Conservation (phyloP, 2,329 filamentous ascomycete genomes). For the Diaporthe vexans region DNA sequence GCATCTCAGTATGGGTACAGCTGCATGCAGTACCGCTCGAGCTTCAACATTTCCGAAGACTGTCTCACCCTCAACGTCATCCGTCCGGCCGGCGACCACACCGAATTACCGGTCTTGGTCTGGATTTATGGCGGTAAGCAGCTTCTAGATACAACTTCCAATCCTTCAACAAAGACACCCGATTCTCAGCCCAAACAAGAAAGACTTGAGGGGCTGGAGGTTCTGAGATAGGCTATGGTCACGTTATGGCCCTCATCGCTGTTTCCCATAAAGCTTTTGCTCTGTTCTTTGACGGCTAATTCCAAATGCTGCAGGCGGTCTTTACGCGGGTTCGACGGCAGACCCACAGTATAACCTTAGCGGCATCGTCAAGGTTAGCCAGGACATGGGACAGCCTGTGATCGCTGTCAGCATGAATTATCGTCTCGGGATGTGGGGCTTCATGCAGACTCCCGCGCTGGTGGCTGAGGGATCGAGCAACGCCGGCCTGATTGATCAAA, state of each 20-base stretch:
- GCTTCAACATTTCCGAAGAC: conserved; percentile 62
- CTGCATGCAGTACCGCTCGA: conserved; percentile 61
- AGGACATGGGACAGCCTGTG: conserved; percentile 65
- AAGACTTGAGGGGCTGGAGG: too few relatives aligned
- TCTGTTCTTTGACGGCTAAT: too few relatives aligned
- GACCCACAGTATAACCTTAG: conserved; percentile 75
- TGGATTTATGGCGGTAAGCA: conserved; percentile 68
- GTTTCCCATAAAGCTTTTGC: too few relatives aligned
- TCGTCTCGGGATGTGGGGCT: conserved; percentile 66
- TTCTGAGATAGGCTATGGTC: too few relatives aligned
- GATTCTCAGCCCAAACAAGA: too few relatives aligned
- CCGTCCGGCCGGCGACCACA: conserved; percentile 53
- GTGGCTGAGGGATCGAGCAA: conserved; percentile 59
- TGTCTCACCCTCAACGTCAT: conserved; percentile 61
- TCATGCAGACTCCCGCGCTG: conserved; percentile 62
- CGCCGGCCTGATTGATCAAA: conserved; percentile 65
- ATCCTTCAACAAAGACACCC: too few relatives aligned
- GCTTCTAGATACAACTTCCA: too few relatives aligned
- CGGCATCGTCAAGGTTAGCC: conserved; percentile 69
- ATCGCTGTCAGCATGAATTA: conserved; percentile 69
- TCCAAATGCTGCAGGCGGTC: conserved; percentile 55
- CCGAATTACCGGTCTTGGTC: conserved; percentile 56
- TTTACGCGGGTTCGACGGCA: conserved; percentile 62
- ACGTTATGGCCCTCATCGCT: too few relatives aligned
- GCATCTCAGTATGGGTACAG: conserved; percentile 59